phyloP scores from a whole-genome alignment of 1,284 basidiomycete species.

The Pyrrhoderma noxium region DNA sequence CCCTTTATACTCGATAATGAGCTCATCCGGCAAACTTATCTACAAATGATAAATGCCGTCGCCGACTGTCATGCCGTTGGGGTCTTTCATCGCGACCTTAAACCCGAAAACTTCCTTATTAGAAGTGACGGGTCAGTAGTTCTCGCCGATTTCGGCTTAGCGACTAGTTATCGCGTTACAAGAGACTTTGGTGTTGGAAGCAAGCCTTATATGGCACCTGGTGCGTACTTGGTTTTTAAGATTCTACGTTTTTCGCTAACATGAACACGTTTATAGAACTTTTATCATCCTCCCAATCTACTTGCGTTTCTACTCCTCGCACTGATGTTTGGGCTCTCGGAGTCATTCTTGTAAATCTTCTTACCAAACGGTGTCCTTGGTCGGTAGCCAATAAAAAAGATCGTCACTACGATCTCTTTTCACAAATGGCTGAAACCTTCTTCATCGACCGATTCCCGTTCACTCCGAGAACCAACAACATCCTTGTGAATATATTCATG shows the following conservation, averaged over 20 bases:
- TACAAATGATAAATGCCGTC: conserved; percentile 59
- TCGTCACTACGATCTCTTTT: conserved; percentile 49
- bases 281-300: conserved; percentile 20
- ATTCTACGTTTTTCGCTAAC: no score
- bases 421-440: conserved; percentile 39
- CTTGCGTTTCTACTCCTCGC: conserved; percentile 42
- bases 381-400: conserved; percentile 50
- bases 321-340: conserved; percentile 71
- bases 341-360: conserved; percentile 59
- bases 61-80: conserved; percentile 51
- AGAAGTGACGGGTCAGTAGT: conserved; percentile 61
- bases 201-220: conserved; percentile 62
- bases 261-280: not conserved
- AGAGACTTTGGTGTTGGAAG: conserved; percentile 45
- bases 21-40: conserved; percentile 42
- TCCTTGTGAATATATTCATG: conserved; percentile 28
- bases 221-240: conserved; percentile 36
- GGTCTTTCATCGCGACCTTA: conserved; percentile 66
- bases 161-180: conserved; percentile 43
- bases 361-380: conserved; percentile 64
- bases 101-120: conserved; percentile 77
- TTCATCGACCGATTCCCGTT: conserved; percentile 44
- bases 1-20: conserved; percentile 43
- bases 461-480: conserved; percentile 30
- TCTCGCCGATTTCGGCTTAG: conserved; percentile 61